Percentiles rank a stretch among this genome's conserved stretches.
Evolutionary conservation across 2,329 filamentous ascomycete species (phyloP).

Genomic region (Arthrobotrys sphaeroides): DNA sequence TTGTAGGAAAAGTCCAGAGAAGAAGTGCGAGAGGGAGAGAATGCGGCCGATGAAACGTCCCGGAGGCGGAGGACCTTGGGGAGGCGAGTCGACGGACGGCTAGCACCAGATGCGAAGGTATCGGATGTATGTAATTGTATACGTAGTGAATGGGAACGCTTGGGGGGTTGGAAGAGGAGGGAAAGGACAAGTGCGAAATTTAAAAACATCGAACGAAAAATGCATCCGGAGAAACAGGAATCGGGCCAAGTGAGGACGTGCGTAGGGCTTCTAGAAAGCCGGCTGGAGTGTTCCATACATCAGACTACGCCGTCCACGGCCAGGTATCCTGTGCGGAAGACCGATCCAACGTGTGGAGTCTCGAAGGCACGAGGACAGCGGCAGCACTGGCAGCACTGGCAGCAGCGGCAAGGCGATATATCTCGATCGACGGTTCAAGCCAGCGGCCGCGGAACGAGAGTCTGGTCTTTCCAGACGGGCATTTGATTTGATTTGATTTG

Average conservation of each 20-base stretch:
- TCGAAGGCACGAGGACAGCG: slow-evolving; percentile 1
- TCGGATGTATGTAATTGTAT: slow-evolving; percentile 12
- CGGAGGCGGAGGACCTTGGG: slow-evolving; percentile 29
- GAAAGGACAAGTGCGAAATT: slow-evolving; percentile 37
- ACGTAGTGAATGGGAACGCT: slow-evolving; percentile 9
- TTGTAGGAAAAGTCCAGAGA: slow-evolving; percentile 26
- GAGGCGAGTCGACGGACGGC: slow-evolving; percentile 20
- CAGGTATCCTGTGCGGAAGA: slow-evolving; percentile 13
- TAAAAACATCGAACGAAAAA: slow-evolving; percentile 31
- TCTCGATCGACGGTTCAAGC: slow-evolving; percentile 1
- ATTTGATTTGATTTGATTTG: background rate
- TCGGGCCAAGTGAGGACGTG: slow-evolving; percentile 36
- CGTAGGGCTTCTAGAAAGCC: slow-evolving; percentile 44
- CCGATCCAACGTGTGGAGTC: slow-evolving; percentile 7
- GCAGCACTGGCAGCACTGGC: too few relatives aligned
- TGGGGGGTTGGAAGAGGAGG: slow-evolving; percentile 9
- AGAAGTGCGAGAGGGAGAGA: slow-evolving; percentile 22
- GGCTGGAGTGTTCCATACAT: slow-evolving; percentile 53
- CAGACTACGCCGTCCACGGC: slow-evolving; percentile 36
- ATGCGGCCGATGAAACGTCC: slow-evolving; percentile 42
- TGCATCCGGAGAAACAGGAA: slow-evolving; percentile 44
- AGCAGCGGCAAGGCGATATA: background rate
- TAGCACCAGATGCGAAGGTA: slow-evolving; percentile 11
- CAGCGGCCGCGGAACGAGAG: slow-evolving; percentile 9
- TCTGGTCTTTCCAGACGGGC: background rate